Base-by-base conservation (phyloP, 2,329 filamentous ascomycete species). In the Ophiosphaerella korrae region DNA sequence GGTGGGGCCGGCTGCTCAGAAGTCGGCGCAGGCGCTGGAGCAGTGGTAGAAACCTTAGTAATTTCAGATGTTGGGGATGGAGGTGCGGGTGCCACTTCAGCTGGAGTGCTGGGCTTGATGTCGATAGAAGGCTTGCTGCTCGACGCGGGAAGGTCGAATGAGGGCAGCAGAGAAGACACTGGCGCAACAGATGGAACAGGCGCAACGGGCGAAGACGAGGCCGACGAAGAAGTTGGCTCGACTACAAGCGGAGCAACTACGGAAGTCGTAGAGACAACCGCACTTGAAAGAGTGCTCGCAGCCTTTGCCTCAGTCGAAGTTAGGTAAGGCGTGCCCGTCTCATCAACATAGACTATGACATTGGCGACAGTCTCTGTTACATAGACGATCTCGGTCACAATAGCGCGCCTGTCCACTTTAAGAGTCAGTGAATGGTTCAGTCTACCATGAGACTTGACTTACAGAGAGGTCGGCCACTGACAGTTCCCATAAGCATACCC, bases 401-500 rank as follows among this genome's bases (percentile, higher is more conserved):
- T 34, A 31, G 55, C 63, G 37, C 70, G 70, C 60, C 71, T 71
- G 40, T 58, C 34, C 32, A 67, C 68, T 67, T 26, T 14, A 43
- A n/a, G 3, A 26, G 41, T 68, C 33, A 66, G 56, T 33, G 29
- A 34, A n/a, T 29, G 12, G 9, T 14, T 42, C 7, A 6, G 14
- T 36, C 12, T 26, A 13, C 11, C 7, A 23, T n/a, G 26, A 12
- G 11, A 3, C 3, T 6, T 31, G 16, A 62, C 66, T 57, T 62
- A 72, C 71, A 53, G 45, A 70, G 67, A 18, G 75, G 80, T 57
- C 78, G 78, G 37, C 77, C 77, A 52, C 67, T 68, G 34, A 72
- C 74, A 47, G 78, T 67, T 51, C 79, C 67, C 56, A 78, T 62
- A 52, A 82, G 62, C 42, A 58, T 49, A 32, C 75, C 61, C 39